Evolutionary conservation across 805 yeast genomes (phyloP), one percentile per base, ranked within the genome.

Genomic region (Helenozyma rhizophorensis): DNA sequence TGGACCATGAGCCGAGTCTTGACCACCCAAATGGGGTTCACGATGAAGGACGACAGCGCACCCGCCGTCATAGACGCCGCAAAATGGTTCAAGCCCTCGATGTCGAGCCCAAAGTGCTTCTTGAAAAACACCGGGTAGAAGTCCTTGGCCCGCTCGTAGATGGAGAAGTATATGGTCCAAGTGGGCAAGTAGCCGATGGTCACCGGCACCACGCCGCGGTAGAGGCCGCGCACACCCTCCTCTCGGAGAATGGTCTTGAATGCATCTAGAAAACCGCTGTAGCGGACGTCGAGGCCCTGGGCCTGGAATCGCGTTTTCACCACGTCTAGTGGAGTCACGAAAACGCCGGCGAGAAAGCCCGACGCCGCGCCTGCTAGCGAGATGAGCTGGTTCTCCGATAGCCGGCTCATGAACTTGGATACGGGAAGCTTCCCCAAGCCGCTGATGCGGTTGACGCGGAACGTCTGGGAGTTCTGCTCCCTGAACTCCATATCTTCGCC

Each of bases 11-110:
- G 63, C 50, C 98, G 68, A 1, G 98, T 93, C 56, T 93, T 93
- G 19, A 93, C 89, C 27, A 93, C 97, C 98, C 98, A 93, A 10
- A 90, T 85, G 9, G 98, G 98, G 56, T 93, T 93, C 0, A 96
- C 90, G 7, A 80, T 57, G 9, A 86, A 68, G 1, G 97, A 83
- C 2, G 95, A 83, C 6, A 80, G 76, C 35, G 85, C 77, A 18
- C 98, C 98, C 2, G 97, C 96, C 4, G 86, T 74, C 30, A 90
- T 71, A 1, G 98, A 97, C 33, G 77, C 66, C 27, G 62, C 58
- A 44, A 72, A 72, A 48, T 74, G 78, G 33, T 58, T 56, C 22
- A 58, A 25, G 3, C 58, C 42, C 23, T 54, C 59, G 13, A 43
- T 33, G 10, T 53, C 40, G 13, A 59, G 33, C 22, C 51, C 51